A percentile compares a stretch with the other conserved stretches of the same genome.
Conservation (phyloP, 2,329 filamentous ascomycete genomes). For the Fusarium sp. region DNA sequence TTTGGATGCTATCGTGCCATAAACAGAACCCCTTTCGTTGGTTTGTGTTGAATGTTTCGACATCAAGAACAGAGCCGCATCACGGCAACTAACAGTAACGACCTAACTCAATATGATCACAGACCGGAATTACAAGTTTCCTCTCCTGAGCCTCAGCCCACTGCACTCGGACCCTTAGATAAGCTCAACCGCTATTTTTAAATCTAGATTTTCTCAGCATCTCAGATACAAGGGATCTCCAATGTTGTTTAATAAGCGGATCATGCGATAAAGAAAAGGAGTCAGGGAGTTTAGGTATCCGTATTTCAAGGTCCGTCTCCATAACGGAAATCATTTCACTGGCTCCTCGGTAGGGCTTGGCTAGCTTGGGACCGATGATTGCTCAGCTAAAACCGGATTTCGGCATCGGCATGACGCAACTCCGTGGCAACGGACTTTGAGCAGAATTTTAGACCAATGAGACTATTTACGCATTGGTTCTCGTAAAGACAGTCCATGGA, state of each 20-base stretch:
- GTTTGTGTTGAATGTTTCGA: too few species aligned
- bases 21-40: too few species aligned
- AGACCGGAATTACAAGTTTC: slow-evolving; percentile 3
- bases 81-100: too few species aligned
- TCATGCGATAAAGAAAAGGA: slow-evolving; percentile 23
- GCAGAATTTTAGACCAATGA: background rate
- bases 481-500: slow-evolving; percentile 11
- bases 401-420: slow-evolving; percentile 19
- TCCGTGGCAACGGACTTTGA: slow-evolving; percentile 14
- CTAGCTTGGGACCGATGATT: background rate
- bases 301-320: slow-evolving; percentile 16
- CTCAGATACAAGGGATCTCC: slow-evolving; percentile 33
- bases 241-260: slow-evolving; percentile 26
- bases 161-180: slow-evolving; percentile 17
- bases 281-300: background rate
- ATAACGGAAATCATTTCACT: background rate
- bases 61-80: too few species aligned
- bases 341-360: background rate
- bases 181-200: background rate
- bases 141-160: background rate
- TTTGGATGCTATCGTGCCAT: too few species aligned
- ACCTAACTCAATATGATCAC: background rate
- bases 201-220: slow-evolving; percentile 13
- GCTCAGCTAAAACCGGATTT: slow-evolving; percentile 23
- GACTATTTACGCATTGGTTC: slow-evolving; percentile 1